Evolutionary conservation across 78 protist species (phyloP).

Genomic region (Speleostelium caveatum): DNA sequence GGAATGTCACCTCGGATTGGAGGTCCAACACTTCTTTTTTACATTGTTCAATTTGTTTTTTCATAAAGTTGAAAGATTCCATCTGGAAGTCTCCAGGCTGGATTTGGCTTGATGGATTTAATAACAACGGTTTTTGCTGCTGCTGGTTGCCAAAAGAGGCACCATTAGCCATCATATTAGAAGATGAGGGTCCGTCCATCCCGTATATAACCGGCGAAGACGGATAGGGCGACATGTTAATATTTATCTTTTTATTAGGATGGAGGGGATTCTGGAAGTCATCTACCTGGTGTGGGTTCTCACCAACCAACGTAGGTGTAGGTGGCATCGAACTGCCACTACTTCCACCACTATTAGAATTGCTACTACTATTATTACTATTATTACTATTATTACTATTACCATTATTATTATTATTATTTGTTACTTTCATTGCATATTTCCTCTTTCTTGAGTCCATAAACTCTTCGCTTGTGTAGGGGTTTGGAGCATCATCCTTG

Average conservation of each 20-base stretch:
- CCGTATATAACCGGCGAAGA: not conserved
- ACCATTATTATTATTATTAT: too few relatives aligned
- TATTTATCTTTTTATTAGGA: not conserved
- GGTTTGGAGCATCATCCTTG: constrained; percentile 70
- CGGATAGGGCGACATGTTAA: not conserved
- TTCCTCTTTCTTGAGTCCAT: not conserved
- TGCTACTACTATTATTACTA: too few relatives aligned
- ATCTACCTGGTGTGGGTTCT: too few relatives aligned
- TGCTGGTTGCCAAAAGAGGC: too few relatives aligned
- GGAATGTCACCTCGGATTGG: not conserved
- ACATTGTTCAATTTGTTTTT: constrained; percentile 14
- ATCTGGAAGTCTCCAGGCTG: not conserved
- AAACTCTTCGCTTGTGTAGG: constrained; percentile 42
- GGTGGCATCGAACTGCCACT: not conserved
- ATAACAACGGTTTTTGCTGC: too few relatives aligned
- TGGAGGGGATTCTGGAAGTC: not conserved
- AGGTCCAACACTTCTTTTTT: constrained; percentile 22
- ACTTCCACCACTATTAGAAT: not conserved
- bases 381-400: too few relatives aligned
- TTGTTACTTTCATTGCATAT: not conserved
- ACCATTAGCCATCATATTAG: too few relatives aligned
- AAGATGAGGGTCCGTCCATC: not conserved
- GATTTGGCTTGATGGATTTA: not conserved
- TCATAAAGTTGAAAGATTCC: not conserved
- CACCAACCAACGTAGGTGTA: too few relatives aligned